A percentile compares a stretch with the other conserved stretches of the same genome.
Conservation (phyloP, 768 basidiomycete genomes). For the Collybia nuda region DNA sequence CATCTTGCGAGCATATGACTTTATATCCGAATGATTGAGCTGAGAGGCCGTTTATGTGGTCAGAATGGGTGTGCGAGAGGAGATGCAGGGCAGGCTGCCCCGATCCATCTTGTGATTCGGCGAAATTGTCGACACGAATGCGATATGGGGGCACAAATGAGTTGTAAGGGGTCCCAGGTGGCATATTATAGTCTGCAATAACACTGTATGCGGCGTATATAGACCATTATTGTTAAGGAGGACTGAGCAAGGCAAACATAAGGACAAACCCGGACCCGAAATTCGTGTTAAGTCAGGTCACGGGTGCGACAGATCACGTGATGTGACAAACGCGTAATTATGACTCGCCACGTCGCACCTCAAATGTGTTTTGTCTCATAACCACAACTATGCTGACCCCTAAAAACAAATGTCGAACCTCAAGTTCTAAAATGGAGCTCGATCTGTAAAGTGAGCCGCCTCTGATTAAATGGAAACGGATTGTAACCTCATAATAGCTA, state of each 20-base stretch:
- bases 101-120: constrained; percentile 30
- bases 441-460: no score
- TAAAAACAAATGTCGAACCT: no score
- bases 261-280: background rate
- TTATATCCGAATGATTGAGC: constrained; percentile 71
- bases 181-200: constrained; percentile 45
- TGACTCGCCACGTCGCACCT: background rate
- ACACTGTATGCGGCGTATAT: background rate
- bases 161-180: constrained; percentile 73
- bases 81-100: constrained; percentile 59
- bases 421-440: no score
- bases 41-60: constrained; percentile 79
- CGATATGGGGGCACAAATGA: constrained; percentile 76
- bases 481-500: no score
- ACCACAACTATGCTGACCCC: background rate
- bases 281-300: background rate
- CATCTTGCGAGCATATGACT: constrained; percentile 78
- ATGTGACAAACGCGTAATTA: background rate
- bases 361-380: background rate
- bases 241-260: constrained; percentile 1
- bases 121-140: constrained; percentile 88
- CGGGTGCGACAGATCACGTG: background rate
- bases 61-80: constrained; percentile 89
- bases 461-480: no score
- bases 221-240: background rate